Conservation (phyloP, 192 early-diverging fungal species). For the Backusella macrospora region DNA sequence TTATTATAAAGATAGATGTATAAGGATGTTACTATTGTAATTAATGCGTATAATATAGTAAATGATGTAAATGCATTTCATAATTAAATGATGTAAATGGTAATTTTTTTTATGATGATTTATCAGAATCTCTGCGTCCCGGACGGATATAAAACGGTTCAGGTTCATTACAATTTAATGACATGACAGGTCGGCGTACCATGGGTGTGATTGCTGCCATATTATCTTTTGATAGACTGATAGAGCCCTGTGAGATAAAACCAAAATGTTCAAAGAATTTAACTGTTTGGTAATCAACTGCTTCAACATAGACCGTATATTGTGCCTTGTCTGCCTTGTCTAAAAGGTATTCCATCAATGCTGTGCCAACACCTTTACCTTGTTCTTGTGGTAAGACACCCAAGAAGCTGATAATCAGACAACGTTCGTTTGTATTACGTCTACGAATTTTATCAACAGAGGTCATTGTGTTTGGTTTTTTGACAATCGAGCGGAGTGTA, state of each 20-base stretch:
- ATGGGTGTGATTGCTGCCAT: constrained; percentile 26
- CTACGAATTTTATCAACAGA: constrained; percentile 19
- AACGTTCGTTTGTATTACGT: neutral
- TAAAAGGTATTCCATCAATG: constrained; percentile 28
- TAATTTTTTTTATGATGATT: constrained; percentile 23
- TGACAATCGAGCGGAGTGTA: neutral
- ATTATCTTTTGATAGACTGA: neutral
- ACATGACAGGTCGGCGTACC: constrained; percentile 23
- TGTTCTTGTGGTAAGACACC: constrained; percentile 40
- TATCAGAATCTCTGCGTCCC: constrained; percentile 30
- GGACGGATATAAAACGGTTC: constrained; percentile 29
- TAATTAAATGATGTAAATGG: neutral
- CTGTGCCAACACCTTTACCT: constrained; percentile 36
- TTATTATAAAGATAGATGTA: neutral
- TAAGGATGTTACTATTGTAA: neutral
- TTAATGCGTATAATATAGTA: neutral
- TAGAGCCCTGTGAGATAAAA: constrained; percentile 24
- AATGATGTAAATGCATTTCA: neutral
- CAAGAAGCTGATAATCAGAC: constrained; percentile 29
- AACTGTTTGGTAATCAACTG: constrained; percentile 15
- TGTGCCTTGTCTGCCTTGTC: constrained; percentile 32
- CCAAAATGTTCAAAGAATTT: constrained; percentile 37
- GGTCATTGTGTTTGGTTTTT: neutral
- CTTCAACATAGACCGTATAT: constrained; percentile 37
- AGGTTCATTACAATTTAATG: neutral